phyloP scores from a whole-genome alignment of 768 basidiomycete species.

The Amanita molliuscula region DNA sequence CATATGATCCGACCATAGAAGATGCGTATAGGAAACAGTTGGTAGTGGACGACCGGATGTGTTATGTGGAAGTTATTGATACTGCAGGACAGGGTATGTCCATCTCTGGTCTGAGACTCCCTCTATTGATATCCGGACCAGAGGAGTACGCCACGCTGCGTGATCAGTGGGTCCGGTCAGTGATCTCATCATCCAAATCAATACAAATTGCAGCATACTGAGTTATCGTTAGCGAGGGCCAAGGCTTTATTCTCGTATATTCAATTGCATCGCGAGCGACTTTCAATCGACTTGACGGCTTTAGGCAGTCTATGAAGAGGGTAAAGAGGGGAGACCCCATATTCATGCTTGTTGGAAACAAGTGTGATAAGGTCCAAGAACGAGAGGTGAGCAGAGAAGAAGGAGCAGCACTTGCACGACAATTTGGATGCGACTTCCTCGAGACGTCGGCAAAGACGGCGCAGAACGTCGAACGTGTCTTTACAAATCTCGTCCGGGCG shows the following conservation, averaged over 20 bases:
- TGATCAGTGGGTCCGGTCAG: conserved; percentile 96
- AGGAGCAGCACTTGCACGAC: conserved; percentile 68
- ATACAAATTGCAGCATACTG: conserved; percentile 7
- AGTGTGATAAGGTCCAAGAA: conserved; percentile 85
- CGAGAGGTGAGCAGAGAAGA: conserved; percentile 90
- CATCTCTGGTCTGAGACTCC: conserved; percentile 11
- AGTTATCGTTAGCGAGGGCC: conserved; percentile 63
- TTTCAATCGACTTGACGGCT: conserved; percentile 83
- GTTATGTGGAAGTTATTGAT: conserved; percentile 94
- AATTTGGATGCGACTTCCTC: conserved; percentile 87
- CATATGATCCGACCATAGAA: conserved; percentile 98
- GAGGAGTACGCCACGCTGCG: conserved; percentile 96
- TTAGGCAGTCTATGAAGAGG: conserved; percentile 82
- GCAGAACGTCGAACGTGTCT: conserved; percentile 84
- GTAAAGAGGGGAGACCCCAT: conserved; percentile 80
- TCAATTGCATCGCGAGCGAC: conserved; percentile 92
- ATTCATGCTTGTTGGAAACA: conserved; percentile 95
- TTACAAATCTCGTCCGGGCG: conserved; percentile 77
- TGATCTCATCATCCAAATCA: conserved; percentile 11
- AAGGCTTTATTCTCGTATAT: conserved; percentile 96
- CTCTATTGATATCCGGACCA: conserved; percentile 20
- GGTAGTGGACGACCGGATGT: conserved; percentile 91
- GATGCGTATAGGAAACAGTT: conserved; percentile 95
- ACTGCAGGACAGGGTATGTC: conserved; percentile 90
- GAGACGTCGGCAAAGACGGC: conserved; percentile 97